Base-by-base conservation (phyloP, 2,329 filamentous ascomycete genomes). In the Diaporthe citrichinensis region DNA sequence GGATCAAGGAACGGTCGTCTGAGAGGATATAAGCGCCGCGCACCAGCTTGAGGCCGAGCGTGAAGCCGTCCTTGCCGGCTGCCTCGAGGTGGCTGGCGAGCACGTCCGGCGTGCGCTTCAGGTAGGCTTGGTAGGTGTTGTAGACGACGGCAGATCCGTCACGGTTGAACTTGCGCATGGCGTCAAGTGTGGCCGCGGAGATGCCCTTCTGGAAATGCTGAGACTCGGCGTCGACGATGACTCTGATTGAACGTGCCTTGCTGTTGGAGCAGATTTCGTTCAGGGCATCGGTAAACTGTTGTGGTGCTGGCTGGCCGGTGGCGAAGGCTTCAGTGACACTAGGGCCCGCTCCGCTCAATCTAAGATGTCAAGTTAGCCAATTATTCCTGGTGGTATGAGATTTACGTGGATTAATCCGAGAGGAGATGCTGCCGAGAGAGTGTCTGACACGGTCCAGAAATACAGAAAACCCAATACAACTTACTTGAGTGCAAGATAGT, bases 61-160 rank as follows among this genome's bases (percentile, higher is more conserved):
- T 89, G 79, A 88, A 91, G 3, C 82, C 83, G 41, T 88, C 85
- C 3, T 86, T 81, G 9, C 82, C 78, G 0, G 90, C 89, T 0
- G 78, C 79, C 1, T 81, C 82, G 25, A 92, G 83, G 76, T 91
- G 88, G 5, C 36, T 81, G 77, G 84, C 82, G 3, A 91, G 78
- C 4, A 83, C 85, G 14, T 76, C 80, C 0, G 85, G 81, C 1
- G 87, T 88, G 69, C 82, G 82, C 80, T 88, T 88, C 25, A 91
- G 85, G 79, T 91, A 91, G 67, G 86, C 87, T 77, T 91, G 90
- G 81, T 91, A 91, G 1, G 90, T 90, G 78, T 86, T 90, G 79
- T 84, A 86, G 20, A 86, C 78, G n/a, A 83, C 79, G 12, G 79
- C 85, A 25, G 79, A 76, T 6, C 79, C 79, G 25, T 85, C 80